These are phyloP conservation scores for Musa itinerans DNA, from an alignment of 176 grass and related monocot genomes.

Conservation along the genomic window DNA sequence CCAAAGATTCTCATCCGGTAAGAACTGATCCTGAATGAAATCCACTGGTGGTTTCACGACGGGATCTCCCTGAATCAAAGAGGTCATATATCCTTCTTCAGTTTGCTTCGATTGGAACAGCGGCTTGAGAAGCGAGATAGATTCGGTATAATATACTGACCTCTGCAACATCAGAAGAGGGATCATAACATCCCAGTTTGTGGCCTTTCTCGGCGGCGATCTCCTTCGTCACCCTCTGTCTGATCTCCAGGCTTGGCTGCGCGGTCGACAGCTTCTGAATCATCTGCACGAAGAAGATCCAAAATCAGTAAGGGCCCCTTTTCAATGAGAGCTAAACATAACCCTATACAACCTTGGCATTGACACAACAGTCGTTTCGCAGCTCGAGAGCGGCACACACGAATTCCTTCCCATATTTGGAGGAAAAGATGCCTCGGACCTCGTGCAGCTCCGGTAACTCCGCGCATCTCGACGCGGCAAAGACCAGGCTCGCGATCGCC, in stretches of 20 bases:
- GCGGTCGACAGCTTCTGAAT: slow-evolving; percentile 78
- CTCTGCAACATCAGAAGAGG: slow-evolving; percentile 3
- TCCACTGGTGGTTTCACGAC: neutral
- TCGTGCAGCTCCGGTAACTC: slow-evolving; percentile 76
- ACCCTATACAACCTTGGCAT: slow-evolving; percentile 35
- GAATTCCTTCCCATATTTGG: slow-evolving; percentile 67
- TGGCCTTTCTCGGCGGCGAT: slow-evolving; percentile 73
- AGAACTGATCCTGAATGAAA: neutral
- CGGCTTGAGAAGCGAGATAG: too few species aligned
- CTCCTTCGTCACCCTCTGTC: slow-evolving; percentile 54
- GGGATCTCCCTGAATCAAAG: neutral
- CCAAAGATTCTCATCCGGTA: slow-evolving; percentile 15
- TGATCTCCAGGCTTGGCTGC: slow-evolving; percentile 55
- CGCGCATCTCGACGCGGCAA: slow-evolving; percentile 54
- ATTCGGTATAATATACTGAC: neutral
- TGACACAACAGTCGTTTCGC: slow-evolving; percentile 46
- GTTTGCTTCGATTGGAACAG: neutral
- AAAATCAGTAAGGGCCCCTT: too few species aligned
- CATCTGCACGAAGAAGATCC: slow-evolving; percentile 29
- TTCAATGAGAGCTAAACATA: too few species aligned
- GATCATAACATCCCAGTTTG: slow-evolving; percentile 35
- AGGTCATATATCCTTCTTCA: neutral
- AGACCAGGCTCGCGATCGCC: slow-evolving; percentile 54
- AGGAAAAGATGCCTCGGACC: slow-evolving; percentile 32
- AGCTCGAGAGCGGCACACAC: slow-evolving; percentile 37